Percentiles rank a stretch among this genome's conserved stretches.
These are phyloP conservation scores for Trichoderma pleuroti DNA, from an alignment of 2,329 filamentous ascomycete species.

Conservation along the genomic window DNA sequence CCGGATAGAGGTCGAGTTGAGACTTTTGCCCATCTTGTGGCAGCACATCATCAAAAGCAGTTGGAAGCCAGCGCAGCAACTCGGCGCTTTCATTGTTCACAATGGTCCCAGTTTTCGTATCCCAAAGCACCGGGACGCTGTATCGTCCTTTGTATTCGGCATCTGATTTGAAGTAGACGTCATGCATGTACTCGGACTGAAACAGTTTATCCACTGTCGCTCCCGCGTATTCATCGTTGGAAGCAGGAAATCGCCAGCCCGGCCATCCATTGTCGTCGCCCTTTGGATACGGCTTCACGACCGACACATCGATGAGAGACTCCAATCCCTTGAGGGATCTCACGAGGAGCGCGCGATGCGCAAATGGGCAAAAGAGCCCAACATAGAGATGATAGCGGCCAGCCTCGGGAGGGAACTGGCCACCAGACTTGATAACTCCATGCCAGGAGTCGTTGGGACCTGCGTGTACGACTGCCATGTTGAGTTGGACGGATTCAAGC, in stretches of 20 bases:
- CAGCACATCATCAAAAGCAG: slow-evolving; percentile 63
- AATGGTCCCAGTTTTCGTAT: slow-evolving; percentile 63
- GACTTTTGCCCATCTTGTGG: slow-evolving; percentile 33
- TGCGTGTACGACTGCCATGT: slow-evolving; percentile 21
- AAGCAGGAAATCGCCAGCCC: slow-evolving; percentile 57
- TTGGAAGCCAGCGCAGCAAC: slow-evolving; percentile 80
- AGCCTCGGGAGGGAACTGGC: slow-evolving; percentile 52
- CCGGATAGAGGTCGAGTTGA: slow-evolving; percentile 56
- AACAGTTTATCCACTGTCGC: slow-evolving; percentile 62
- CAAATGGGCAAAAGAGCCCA: slow-evolving; percentile 60
- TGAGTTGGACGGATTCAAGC: background rate
- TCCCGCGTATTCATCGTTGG: slow-evolving; percentile 51
- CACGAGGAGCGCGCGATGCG: slow-evolving; percentile 69
- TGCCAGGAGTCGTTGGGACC: slow-evolving; percentile 28
- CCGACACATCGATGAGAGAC: slow-evolving; percentile 60
- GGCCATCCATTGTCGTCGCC: slow-evolving; percentile 61
- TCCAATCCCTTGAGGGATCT: slow-evolving; percentile 70
- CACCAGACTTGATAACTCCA: slow-evolving; percentile 20
- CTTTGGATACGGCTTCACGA: slow-evolving; percentile 65
- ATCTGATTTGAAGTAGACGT: slow-evolving; percentile 68
- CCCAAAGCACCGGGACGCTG: slow-evolving; percentile 70
- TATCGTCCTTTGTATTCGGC: slow-evolving; percentile 66
- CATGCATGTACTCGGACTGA: slow-evolving; percentile 61
- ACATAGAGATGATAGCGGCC: slow-evolving; percentile 61
- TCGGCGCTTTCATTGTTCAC: slow-evolving; percentile 81